Base-by-base conservation (phyloP, 1,284 basidiomycete genomes). In the Heterobasidion occidentale region DNA sequence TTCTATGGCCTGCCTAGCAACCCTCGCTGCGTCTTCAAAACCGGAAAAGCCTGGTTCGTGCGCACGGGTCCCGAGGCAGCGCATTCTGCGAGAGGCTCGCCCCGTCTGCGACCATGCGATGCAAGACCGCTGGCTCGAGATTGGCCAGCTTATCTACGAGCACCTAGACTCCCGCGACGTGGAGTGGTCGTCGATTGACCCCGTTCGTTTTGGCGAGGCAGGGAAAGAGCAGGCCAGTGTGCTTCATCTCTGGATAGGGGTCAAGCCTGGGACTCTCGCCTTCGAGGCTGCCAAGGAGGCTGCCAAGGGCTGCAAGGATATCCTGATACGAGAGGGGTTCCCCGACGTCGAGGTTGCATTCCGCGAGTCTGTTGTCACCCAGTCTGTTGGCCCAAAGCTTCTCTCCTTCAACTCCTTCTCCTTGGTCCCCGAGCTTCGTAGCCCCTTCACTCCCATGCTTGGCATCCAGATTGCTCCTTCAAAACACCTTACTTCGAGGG, bases 361-460 rank as follows among this genome's bases (percentile, higher is more conserved):
- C 46, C 27, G 46, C 55, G 61, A 63, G 51, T 60, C 59, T 19
- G 47, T 54, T 6, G 46, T 52, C 36, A 58, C 55, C 19, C 56
- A 51, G 27, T 58, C 55, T 46, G 56, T 49, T 56, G 65, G 67
- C 36, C 64, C 63, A 36, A 62, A 66, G 63, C 64, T 70, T 54
- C 60, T 65, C 56, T 60, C 61, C 53, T 56, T 63, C 56, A 54
- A 59, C 50, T 35, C 51, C 56, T 11, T 57, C 35, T 60, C 68
- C 58, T 19, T 56, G 36, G 54, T 62, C 49, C 46, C 60, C 55
- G 63, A 62, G 7, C 49, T 67, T 44, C 63, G 65, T 44, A 67
- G 62, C 48, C 67, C 65, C 11, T 68, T 73, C 63, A 68, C 68
- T 33, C 52, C 64, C 59, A 57, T 67, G 19, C 70, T 72, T 36